Base-by-base conservation (phyloP, 768 basidiomycete species). In the Lyophyllum decastes region DNA sequence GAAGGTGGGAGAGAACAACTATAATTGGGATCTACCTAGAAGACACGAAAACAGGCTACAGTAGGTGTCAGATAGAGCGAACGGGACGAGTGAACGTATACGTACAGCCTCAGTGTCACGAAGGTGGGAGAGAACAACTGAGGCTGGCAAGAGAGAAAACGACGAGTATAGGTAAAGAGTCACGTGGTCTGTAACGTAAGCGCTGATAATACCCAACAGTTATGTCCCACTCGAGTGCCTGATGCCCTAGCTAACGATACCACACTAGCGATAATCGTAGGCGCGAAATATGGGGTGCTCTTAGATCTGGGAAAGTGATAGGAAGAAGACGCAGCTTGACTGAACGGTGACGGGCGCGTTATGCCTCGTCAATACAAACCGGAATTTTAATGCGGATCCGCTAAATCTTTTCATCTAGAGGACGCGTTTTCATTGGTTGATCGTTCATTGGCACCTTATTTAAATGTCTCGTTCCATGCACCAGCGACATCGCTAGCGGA, bases 281-380 rank as follows among this genome's bases (percentile, higher is more conserved):
- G 98, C 64, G 93, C 92, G 0, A 97, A 99, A 70, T 89, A 89
- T 63, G 97, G 97, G 0, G 95, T 99, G 95, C 95, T 95, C 0
- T 73, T 99, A 24, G 93, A 98, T 69, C 75, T 96, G 47, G 89
- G 90, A 17, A 83, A 81, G 54, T 95, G 87, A 17, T 95, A 90
- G 92, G 86, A 90, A 49, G 90, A 93, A 58, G 85, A 85, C 43
- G 89, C 80, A 2, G 82, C n/a, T 88, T 68, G 84, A 89, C 44
- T 27, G 24, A 52, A 17, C 24, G 49, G n/a, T 11, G 43, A n/a
- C 43, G 14, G 17, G 25, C 19, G 16, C 26, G 5, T 24, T 33
- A 46, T 27, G 24, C 55, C 14, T 44, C 19, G n/a, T 45, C 26
- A 25, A 48, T 44, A 41, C 35, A 50, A 34, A 51, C 33, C n/a